Evolutionary conservation across 2,329 filamentous ascomycete species (phyloP).

Genomic region (Dactylella cylindrospora): DNA sequence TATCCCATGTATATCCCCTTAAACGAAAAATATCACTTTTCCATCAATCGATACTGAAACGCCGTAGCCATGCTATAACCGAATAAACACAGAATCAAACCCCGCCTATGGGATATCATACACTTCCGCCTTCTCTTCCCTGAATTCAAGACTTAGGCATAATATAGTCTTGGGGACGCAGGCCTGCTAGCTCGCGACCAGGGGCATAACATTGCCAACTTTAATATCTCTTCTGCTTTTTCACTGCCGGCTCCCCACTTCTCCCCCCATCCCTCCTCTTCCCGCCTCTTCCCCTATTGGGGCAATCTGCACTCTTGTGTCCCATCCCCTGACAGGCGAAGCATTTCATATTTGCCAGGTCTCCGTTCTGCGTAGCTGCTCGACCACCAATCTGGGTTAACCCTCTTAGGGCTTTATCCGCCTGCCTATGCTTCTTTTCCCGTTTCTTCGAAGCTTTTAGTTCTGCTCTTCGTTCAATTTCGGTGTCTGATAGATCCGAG

Average conservation of each 20-base stretch:
- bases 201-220: too few species aligned
- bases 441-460: constrained; percentile 14
- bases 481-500: constrained; percentile 5
- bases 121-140: too few species aligned
- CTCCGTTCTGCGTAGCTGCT: neutral
- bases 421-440: constrained; percentile 13
- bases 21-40: too few species aligned
- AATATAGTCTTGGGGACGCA: too few species aligned
- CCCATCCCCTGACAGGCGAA: constrained; percentile 14
- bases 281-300: neutral
- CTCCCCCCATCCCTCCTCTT: neutral
- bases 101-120: too few species aligned
- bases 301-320: constrained; percentile 24
- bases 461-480: constrained; percentile 5
- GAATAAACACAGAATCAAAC: too few species aligned
- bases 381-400: constrained; percentile 29
- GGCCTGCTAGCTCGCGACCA: too few species aligned
- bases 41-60: too few species aligned
- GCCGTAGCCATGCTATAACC: too few species aligned
- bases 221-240: constrained; percentile 25
- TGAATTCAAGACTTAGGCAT: too few species aligned
- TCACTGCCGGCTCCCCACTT: constrained; percentile 10
- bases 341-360: constrained; percentile 12
- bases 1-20: too few species aligned
- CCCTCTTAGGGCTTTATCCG: constrained; percentile 13